Base-by-base conservation (phyloP, 345 rosid species). In the Physaria fendleri region DNA sequence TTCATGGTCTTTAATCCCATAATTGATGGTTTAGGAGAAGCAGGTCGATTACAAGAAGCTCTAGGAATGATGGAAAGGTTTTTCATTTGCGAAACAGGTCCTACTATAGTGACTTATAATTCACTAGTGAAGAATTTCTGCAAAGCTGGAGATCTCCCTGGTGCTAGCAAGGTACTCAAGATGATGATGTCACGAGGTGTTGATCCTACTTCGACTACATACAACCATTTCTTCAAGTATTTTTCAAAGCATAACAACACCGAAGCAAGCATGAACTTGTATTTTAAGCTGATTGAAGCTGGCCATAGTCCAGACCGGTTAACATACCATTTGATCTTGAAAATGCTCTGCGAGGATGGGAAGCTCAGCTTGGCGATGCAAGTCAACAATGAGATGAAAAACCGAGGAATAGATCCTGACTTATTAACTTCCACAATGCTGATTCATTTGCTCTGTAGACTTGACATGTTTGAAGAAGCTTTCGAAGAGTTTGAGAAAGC, bases 1-100 rank as follows among this genome's bases (percentile, higher is more conserved):
- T 77, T 69, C 1, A 69, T 83, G 34, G 84, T 77, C 2, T 85
- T 75, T 70, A 89, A 87, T 64, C 86, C 92, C 0, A 78, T 93
- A 14, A 77, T 87, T 13, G 94, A 93, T 65, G 94, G 89, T 8
- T 67, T 89, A 63, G 97, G 81, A 5, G 95, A 85, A 72, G 85
- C 80, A 0, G 84, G 90, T 21, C 67, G 82, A 78, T 87, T 87
- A 63, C 70, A 77, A 63, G 94, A 89, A 75, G 94, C 73, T 8
- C 55, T 68, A 18, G 75, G 80, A 50, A 82, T 83, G 87, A 74
- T 87, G 80, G 94, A 93, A 58, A 75, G 71, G 53, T 79, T 87
- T 73, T 69, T 74, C 21, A 41, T 83, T 6, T 81, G 86, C 38
- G 90, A 78, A 50, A 73, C 82, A 0, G 90, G 87, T 44, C 99